Conservation (phyloP, 2,329 filamentous ascomycete genomes). For the Colletotrichum sp. region DNA sequence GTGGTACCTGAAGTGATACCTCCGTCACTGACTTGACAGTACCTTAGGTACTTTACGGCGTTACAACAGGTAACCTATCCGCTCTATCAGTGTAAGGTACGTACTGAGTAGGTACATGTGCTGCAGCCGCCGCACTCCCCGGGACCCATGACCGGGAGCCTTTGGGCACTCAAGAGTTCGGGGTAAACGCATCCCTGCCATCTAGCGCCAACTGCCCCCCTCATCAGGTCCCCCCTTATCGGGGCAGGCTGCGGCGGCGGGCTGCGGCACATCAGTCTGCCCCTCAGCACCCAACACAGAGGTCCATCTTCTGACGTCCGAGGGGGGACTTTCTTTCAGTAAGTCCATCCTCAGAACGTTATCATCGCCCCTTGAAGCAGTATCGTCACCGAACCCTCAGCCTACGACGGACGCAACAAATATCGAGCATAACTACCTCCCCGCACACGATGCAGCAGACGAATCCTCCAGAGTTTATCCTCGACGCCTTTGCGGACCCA, state of each 20-base stretch:
- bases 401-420: neutral
- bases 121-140: neutral
- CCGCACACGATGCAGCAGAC: conserved; percentile 50
- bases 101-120: neutral
- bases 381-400: neutral
- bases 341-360: neutral
- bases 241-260: neutral
- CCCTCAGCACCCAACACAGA: neutral
- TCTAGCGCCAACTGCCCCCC: neutral
- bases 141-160: neutral
- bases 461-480: conserved; percentile 82
- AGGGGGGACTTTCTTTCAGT: neutral
- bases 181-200: conserved; percentile 9
- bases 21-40: neutral
- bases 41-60: neutral
- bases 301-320: neutral
- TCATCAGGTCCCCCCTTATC: neutral
- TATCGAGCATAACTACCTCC: neutral
- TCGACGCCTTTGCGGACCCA: conserved; percentile 93
- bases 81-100: neutral
- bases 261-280: neutral
- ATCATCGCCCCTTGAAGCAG: neutral
- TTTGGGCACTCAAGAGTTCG: neutral
- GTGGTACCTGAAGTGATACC: neutral
- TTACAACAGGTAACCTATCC: neutral